These are phyloP conservation scores for Vaccinium darrowii DNA, from an alignment of 148 eudicot species.

Conservation along the genomic window DNA sequence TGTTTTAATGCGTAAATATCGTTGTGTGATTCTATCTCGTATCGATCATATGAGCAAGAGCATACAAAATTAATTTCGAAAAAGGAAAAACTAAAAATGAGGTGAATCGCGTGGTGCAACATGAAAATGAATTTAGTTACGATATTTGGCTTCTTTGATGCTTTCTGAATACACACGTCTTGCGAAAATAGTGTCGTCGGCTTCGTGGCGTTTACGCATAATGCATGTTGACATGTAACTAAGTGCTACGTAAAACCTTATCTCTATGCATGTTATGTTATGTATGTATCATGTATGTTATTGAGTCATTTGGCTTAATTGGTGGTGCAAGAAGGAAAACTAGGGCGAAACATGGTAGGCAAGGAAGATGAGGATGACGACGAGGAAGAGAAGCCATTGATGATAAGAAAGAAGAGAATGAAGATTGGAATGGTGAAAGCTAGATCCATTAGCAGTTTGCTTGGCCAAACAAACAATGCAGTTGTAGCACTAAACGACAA, in stretches of 20 bases:
- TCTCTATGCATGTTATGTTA: neutral
- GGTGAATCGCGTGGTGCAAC: neutral
- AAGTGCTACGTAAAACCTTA: neutral
- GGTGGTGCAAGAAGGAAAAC: neutral
- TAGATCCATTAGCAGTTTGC: conserved; percentile 66
- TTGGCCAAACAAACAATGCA: conserved; percentile 41
- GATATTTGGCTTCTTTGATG: neutral
- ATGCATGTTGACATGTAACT: too few species aligned
- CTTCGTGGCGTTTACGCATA: neutral
- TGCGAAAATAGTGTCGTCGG: neutral
- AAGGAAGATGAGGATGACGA: conserved; percentile 13
- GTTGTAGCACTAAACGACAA: neutral
- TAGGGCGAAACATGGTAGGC: neutral
- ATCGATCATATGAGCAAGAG: neutral
- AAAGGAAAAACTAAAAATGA: too few species aligned
- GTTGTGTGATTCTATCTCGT: neutral
- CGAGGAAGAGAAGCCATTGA: conserved; percentile 14
- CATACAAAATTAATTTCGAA: neutral
- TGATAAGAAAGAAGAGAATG: conserved; percentile 24
- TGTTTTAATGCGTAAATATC: too few species aligned
- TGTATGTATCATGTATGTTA: neutral
- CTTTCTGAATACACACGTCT: neutral
- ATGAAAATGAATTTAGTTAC: neutral
- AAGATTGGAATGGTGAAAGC: conserved; percentile 72
- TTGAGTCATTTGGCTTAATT: neutral